Evolutionary conservation across 1,284 basidiomycete genomes (phyloP).

Genomic region (Irpex rosettiformis): DNA sequence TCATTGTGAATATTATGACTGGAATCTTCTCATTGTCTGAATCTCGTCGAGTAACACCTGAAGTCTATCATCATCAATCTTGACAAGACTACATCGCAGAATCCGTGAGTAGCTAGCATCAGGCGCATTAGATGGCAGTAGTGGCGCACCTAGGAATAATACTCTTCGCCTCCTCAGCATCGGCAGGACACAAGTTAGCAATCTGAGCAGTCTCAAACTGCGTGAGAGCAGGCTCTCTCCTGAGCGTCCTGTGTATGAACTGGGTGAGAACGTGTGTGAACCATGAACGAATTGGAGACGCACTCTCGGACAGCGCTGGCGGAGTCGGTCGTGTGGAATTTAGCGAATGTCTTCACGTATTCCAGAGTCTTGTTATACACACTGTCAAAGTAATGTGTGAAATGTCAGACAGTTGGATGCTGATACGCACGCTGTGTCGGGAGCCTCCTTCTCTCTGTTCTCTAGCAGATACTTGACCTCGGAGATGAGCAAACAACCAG

Average conservation of each 20-base stretch:
- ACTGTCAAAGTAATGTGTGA: slow-evolving; percentile 35
- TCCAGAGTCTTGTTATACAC: slow-evolving; percentile 92
- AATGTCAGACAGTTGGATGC: neutral
- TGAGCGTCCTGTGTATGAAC: slow-evolving; percentile 53
- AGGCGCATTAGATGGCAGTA: neutral
- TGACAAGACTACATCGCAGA: slow-evolving; percentile 57
- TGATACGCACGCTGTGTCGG: slow-evolving; percentile 72
- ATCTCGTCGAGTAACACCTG: slow-evolving; percentile 84
- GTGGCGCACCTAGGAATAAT: slow-evolving; percentile 73
- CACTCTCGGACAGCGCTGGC: slow-evolving; percentile 88
- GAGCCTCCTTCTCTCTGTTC: slow-evolving; percentile 79
- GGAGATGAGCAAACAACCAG: slow-evolving; percentile 86
- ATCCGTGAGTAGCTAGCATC: slow-evolving; percentile 1
- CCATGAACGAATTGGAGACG: slow-evolving; percentile 25
- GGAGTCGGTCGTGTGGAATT: slow-evolving; percentile 85
- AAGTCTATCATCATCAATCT: slow-evolving; percentile 83
- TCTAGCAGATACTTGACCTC: slow-evolving; percentile 90
- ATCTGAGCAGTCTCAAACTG: slow-evolving; percentile 93
- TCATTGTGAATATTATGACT: too few relatives aligned
- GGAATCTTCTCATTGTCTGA: slow-evolving; percentile 87
- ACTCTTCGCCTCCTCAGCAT: slow-evolving; percentile 89
- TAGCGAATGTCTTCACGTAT: slow-evolving; percentile 88
- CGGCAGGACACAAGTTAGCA: slow-evolving; percentile 85
- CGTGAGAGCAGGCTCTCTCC: slow-evolving; percentile 73
- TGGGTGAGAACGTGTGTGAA: slow-evolving; percentile 1